Evolutionary conservation across 164 flowering plant species (phyloP), one percentile per base, ranked within the genome.

Genomic region (Chloranthus sessilifolius): DNA sequence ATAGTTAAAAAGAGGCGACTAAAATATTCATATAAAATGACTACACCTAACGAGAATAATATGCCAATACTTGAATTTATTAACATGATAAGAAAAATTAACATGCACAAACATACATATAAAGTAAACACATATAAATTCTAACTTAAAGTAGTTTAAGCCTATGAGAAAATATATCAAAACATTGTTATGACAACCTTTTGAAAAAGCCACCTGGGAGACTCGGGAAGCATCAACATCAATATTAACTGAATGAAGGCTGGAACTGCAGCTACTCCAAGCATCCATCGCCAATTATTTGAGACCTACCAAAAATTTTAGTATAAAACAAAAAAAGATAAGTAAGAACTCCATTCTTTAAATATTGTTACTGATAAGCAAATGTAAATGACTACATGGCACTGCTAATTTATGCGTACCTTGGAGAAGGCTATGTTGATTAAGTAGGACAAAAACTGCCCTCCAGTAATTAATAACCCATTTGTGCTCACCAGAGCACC

Each of bases 271-370:
- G 99, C 95, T 0, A 83, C 68, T 2, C 99, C 96, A 52, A 88
- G 94, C 96, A 92, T 92, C 95, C 85, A 85, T 7, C 89, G 74
- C 96, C 96, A 83, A 0, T 91, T 85, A 45, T 81, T 82, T 1
- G 53, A 79, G 23, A 59, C 71, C 97, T 72, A 69, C 62, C 64
- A 47, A 47, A 25, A 71, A 60, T 27, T 4, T 24, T 25, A 7
- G 36, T 24, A 48, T 16, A 0, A 27, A 19, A 34, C 24, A 37
- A n/a, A 37, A 39, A 37, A 24, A 22, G 12, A 50, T 43, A n/a
- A 20, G n/a, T n/a, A n/a, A n/a, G n/a, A n/a, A n/a, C n/a, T n/a
- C n/a, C n/a, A n/a, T n/a, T n/a, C n/a, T n/a, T n/a, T n/a, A n/a
- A n/a, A n/a, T n/a, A n/a, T n/a, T n/a, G n/a, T n/a, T n/a, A n/a